Evolutionary conservation across 768 basidiomycete species (phyloP).

Genomic region (Mycena epipterygia): DNA sequence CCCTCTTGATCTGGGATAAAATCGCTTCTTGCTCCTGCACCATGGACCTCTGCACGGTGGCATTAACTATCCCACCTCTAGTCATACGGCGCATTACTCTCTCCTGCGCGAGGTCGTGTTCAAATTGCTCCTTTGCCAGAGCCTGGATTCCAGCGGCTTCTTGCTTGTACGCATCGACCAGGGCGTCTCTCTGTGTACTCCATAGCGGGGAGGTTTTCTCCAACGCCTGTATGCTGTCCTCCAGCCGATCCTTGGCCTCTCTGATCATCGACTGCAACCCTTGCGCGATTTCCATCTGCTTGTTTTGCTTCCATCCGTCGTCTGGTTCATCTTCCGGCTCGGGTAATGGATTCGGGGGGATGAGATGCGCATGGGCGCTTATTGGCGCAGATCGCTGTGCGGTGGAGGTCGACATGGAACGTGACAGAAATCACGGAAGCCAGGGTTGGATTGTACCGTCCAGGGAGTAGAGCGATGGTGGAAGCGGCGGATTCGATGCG

Average conservation of each 20-base stretch:
- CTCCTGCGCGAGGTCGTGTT: not conserved
- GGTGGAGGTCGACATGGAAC: constrained; percentile 18
- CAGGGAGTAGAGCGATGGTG: constrained; percentile 14
- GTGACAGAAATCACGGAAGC: constrained; percentile 9
- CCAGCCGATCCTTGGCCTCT: constrained; percentile 73
- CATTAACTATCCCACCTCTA: not conserved
- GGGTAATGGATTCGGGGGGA: not conserved
- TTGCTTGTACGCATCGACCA: not conserved
- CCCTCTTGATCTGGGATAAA: constrained; percentile 20
- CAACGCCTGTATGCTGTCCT: constrained; percentile 47
- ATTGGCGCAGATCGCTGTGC: constrained; percentile 35
- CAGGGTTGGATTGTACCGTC: not conserved
- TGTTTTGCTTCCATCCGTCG: constrained; percentile 64
- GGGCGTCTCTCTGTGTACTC: not conserved
- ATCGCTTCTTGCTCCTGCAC: constrained; percentile 26
- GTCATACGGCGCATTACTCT: constrained; percentile 5
- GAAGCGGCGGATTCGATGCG: constrained; percentile 29
- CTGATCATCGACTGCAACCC: constrained; percentile 60
- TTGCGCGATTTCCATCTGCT: constrained; percentile 65
- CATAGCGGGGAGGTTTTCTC: not conserved
- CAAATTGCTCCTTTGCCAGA: constrained; percentile 17
- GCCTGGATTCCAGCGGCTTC: not conserved
- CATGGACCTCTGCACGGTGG: not conserved
- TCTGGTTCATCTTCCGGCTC: constrained; percentile 61
- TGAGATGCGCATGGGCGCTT: not conserved